Base-by-base conservation (phyloP, 2,329 filamentous ascomycete species). In the Beauveria brongniartii region DNA sequence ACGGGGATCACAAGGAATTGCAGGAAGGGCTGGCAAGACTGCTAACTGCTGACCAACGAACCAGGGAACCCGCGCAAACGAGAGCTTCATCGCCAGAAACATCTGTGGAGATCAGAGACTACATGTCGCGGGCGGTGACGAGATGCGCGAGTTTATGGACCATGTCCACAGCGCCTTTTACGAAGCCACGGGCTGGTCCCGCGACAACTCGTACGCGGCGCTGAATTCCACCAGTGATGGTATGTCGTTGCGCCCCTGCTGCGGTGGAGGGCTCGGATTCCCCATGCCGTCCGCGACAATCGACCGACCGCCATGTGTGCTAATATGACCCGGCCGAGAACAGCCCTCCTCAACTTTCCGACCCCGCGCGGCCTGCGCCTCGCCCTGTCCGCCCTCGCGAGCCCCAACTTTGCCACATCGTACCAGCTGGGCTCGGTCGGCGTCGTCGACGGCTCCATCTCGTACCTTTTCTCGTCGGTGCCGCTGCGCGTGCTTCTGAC, bases 71-170 rank as follows among this genome's bases (percentile, higher is more conserved):
- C 43, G 5, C 46, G 5, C 46, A 4, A 30, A 34, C 28, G 28
- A 43, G 10, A 37, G 50, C 28, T 22, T n/a, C 9, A 9, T 14
- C 28, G n/a, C 30, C 28, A n/a, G 26, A 12, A 30, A 51, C 16
- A 51, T 51, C 37, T 5, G 18, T n/a, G n/a, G 30, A 52, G 10
- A 37, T 16, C 2, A 46, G 41, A 41, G 50, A 18, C 41, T 50
- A 57, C 55, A 57, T 57, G 55, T 57, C 44, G 30, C 28, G 30
- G n/a, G 30, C 10, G 20, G 55, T 48, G 55, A 40, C 70, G 70
- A 77, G 59, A 97, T 97, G 92, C 87, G 94, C 78, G 89, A 92
- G 77, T 97, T 96, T 80, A 96, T 97, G 91, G 92, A 96, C 77
- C 93, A 95, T 79, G 88, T 97, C 78, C 91, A 96, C 77, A 84